Conservation (phyloP, 2,329 filamentous ascomycete species). For the Seiridium cupressi region DNA sequence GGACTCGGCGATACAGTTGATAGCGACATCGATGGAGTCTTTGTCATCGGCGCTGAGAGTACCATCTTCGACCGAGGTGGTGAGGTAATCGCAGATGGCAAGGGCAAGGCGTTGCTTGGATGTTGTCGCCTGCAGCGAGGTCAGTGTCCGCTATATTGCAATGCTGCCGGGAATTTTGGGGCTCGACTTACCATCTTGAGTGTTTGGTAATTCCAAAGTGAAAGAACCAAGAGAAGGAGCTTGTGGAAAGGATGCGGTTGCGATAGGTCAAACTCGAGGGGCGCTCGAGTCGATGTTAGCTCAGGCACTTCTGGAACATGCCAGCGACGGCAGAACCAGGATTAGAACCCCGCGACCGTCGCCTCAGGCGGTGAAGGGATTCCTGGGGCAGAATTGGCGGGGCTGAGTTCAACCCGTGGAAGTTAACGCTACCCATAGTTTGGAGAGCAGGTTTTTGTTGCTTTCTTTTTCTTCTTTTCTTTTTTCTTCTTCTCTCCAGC, state of each 20-base stretch:
- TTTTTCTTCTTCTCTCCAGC: too few species aligned
- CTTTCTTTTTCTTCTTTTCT: too few species aligned
- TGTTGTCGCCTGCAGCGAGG: conserved; percentile 34
- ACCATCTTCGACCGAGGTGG: conserved; percentile 79
- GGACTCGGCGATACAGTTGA: conserved; percentile 90
- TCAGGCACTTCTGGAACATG: neutral
- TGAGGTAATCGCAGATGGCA: conserved; percentile 94
- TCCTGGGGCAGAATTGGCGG: too few species aligned
- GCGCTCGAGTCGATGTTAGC: neutral
- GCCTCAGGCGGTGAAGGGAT: too few species aligned
- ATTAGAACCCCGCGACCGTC: too few species aligned
- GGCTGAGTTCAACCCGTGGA: too few species aligned
- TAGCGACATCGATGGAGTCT: conserved; percentile 90
- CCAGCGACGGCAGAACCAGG: neutral
- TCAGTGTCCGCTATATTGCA: too few species aligned
- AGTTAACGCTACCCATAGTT: too few species aligned
- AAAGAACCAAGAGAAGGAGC: neutral
- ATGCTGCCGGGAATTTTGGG: too few species aligned
- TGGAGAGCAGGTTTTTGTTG: too few species aligned
- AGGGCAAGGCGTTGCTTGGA: conserved; percentile 86
- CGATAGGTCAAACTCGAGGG: neutral
- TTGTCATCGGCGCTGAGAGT: conserved; percentile 84
- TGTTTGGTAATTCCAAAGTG: neutral
- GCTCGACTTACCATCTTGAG: neutral
- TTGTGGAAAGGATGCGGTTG: neutral